Conservation (phyloP, 108 stramenopile genomes). For the Bacterosira constricta region DNA sequence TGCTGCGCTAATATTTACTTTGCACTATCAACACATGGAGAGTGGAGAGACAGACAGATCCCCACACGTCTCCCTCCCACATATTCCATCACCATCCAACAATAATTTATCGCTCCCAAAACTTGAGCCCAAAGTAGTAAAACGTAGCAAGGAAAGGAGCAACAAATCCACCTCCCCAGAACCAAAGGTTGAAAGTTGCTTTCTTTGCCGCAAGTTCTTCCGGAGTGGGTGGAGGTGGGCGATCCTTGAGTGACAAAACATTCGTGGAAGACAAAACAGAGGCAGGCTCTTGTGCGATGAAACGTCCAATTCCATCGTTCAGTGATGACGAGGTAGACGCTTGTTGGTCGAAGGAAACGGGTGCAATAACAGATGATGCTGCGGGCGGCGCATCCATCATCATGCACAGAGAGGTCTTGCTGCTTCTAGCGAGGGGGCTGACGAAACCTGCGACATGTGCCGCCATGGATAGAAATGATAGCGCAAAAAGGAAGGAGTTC, state of each 20-base stretch:
- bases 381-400: conserved; percentile 23
- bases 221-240: conserved; percentile 73
- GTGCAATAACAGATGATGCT: not conserved
- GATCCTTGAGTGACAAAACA: conserved; percentile 71
- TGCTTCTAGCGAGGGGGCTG: conserved; percentile 10
- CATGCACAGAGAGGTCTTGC: conserved; percentile 20
- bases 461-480: conserved; percentile 10
- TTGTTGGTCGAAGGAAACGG: conserved; percentile 1
- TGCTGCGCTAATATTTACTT: no score
- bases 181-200: conserved; percentile 80
- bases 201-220: conserved; percentile 88
- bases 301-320: conserved; percentile 24
- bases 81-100: no score
- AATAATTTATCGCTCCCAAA: conserved; percentile 78
- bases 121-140: conserved; percentile 86
- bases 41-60: no score
- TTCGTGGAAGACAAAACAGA: conserved; percentile 37
- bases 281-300: conserved; percentile 20
- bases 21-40: no score
- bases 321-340: conserved; percentile 18
- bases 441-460: conserved; percentile 27
- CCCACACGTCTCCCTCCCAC: no score
- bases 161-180: conserved; percentile 88
- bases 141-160: conserved; percentile 86
- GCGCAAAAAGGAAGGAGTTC: not conserved